A percentile compares a stretch with the other conserved stretches of the same genome.
These are phyloP conservation scores for Piper longum DNA, from an alignment of 164 flowering plant species.

Conservation along the genomic window DNA sequence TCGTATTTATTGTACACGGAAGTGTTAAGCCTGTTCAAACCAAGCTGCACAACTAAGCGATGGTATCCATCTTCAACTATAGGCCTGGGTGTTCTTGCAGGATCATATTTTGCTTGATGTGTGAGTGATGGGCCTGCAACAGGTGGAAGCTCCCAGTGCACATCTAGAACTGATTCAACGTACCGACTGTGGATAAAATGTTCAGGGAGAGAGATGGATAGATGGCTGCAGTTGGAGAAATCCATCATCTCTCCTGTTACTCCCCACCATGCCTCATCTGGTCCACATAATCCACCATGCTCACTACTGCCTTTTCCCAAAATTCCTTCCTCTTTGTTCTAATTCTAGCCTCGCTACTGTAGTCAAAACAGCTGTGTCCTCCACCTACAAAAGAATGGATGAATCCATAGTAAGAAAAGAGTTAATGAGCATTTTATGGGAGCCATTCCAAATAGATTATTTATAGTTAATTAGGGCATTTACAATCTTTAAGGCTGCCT, in stretches of 20 bases:
- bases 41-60: constrained; percentile 71
- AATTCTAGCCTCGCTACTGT: constrained; percentile 84
- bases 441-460: not conserved
- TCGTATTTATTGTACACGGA: constrained; percentile 96
- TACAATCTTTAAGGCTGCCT: too few relatives aligned
- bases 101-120: constrained; percentile 96
- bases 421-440: not conserved
- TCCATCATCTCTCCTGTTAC: constrained; percentile 86
- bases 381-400: constrained; percentile 43
- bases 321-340: constrained; percentile 58
- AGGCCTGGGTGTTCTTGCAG: constrained; percentile 63
- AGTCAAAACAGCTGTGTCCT: constrained; percentile 86
- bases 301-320: constrained; percentile 89
- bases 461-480: too few relatives aligned
- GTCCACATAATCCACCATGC: constrained; percentile 68
- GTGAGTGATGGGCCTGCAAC: constrained; percentile 97
- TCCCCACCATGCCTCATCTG: constrained; percentile 92
- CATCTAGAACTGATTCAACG: constrained; percentile 82
- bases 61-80: constrained; percentile 85
- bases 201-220: constrained; percentile 39
- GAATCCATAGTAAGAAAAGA: too few relatives aligned
- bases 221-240: constrained; percentile 73
- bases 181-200: constrained; percentile 84
- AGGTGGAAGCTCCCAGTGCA: constrained; percentile 96
- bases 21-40: constrained; percentile 46